Evolutionary conservation across 768 basidiomycete species (phyloP), one percentile per base, ranked within the genome.

Genomic region (Sistotremastrum niveocremeum): DNA sequence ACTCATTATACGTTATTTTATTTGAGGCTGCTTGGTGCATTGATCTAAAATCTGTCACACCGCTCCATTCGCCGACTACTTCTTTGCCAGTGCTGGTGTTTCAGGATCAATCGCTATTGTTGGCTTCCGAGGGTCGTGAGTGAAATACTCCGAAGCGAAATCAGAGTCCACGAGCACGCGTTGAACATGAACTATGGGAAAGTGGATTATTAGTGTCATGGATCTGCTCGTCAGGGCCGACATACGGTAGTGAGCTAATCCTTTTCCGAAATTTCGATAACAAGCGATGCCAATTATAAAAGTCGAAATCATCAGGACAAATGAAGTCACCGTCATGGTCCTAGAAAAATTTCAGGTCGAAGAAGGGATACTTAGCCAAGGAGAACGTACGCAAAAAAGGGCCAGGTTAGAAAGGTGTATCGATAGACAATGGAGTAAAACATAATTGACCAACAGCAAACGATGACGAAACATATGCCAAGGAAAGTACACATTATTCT

Each of bases 221-320:
- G 20, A 20, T 20, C 10, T 12, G 10, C 10, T 10, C 37, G 12
- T 10, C 10, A 38, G 12, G 10, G 37, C 10, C 6, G 33, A 49
- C 71, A 60, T 56, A 76, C 76, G 58, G 50, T 69, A 77, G 32
- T 76, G 70, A 4, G 66, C 65, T 7, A 77, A 63, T 2, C 75
- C 76, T 52, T 67, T 71, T 7, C 71, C 75, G 53, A 76, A 79
- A 51, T 76, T 69, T 31, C 68, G 47, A 44, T 73, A 64, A 56
- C 74, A 77, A n/a, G 70, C 40, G 39, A 75, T 39, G 5, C 68
- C 73, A 7, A 76, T 50, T 32, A 62, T 48, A n/a, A 65, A 60
- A 4, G 71, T 69, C 5, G 59, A 50, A 6, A 73, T 54, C 33
- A 68, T 57, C 10, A 75, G 56, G 29, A 67, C 42, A 49, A 68